Conservation (phyloP, 1,284 basidiomycete genomes). For the Inonotus obliquus region DNA sequence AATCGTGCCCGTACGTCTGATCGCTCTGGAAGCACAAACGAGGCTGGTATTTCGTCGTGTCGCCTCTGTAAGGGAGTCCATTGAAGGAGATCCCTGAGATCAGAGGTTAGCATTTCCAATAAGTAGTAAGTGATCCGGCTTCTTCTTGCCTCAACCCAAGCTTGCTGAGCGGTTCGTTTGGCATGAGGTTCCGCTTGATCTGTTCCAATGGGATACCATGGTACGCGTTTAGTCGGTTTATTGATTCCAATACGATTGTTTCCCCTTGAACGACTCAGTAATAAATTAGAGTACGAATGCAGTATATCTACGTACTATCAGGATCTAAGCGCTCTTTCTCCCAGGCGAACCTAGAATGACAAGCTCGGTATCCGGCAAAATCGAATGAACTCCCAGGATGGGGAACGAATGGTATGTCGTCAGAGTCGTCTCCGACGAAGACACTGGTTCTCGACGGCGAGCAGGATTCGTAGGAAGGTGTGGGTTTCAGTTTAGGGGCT, state of each 20-base stretch:
- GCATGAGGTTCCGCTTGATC: conserved; percentile 43
- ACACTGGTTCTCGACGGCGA: conserved; percentile 42
- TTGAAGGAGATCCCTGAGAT: conserved; percentile 17
- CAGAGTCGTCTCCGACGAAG: conserved; percentile 51
- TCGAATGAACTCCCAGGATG: conserved; percentile 47
- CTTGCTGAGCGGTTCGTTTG: conserved; percentile 30
- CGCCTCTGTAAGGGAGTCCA: conserved; percentile 15
- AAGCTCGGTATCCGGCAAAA: conserved; percentile 31
- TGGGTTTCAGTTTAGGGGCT: conserved; percentile 29
- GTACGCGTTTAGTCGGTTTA: conserved; percentile 33
- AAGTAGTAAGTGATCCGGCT: not conserved
- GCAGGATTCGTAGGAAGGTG: conserved; percentile 46
- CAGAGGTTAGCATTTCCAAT: not conserved
- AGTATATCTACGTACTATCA: conserved; percentile 38
- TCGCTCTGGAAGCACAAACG: not conserved
- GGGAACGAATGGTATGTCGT: conserved; percentile 52
- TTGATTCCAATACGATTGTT: conserved; percentile 41
- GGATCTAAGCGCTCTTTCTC: conserved; percentile 36
- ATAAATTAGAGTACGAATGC: conserved; percentile 13
- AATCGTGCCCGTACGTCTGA: conserved; percentile 30
- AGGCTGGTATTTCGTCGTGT: conserved; percentile 6
- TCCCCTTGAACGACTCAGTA: conserved; percentile 35
- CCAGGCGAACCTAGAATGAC: conserved; percentile 47
- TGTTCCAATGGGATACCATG: conserved; percentile 34
- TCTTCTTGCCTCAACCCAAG: conserved; percentile 31